A percentile compares a stretch with the other conserved stretches of the same genome.
Evolutionary conservation across 176 grass and related monocot genomes (phyloP).

Genomic region (Oryza rufipogon): DNA sequence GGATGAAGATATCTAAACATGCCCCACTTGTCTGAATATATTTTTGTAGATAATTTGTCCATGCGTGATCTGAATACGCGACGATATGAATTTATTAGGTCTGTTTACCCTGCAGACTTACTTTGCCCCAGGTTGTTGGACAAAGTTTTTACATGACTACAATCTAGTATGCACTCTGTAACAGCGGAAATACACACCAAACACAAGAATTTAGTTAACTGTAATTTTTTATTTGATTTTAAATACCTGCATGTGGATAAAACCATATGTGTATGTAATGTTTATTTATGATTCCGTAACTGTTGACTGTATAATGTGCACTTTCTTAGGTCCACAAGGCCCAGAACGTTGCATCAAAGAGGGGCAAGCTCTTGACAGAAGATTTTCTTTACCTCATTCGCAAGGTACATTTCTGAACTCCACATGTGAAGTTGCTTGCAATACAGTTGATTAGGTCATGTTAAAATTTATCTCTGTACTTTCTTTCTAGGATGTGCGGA

Average conservation of each 20-base stretch:
- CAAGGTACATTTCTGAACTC: conserved; percentile 58
- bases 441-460: neutral
- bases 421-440: conserved; percentile 13
- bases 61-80: neutral
- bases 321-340: conserved; percentile 88
- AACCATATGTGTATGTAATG: neutral
- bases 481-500: conserved; percentile 64
- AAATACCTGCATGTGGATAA: neutral
- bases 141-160: neutral
- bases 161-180: neutral
- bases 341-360: conserved; percentile 85
- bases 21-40: neutral
- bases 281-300: conserved; percentile 22
- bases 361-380: conserved; percentile 93
- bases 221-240: neutral
- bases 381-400: conserved; percentile 97
- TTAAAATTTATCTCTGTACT: neutral
- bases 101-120: neutral
- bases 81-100: neutral
- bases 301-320: conserved; percentile 13
- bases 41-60: neutral
- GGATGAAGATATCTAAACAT: neutral
- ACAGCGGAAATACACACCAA: neutral
- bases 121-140: neutral
- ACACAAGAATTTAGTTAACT: neutral